Percentiles rank a stretch among this genome's conserved stretches.
These are phyloP conservation scores for Leucosporidium scottii DNA, from an alignment of 768 basidiomycete species.

Conservation along the genomic window DNA sequence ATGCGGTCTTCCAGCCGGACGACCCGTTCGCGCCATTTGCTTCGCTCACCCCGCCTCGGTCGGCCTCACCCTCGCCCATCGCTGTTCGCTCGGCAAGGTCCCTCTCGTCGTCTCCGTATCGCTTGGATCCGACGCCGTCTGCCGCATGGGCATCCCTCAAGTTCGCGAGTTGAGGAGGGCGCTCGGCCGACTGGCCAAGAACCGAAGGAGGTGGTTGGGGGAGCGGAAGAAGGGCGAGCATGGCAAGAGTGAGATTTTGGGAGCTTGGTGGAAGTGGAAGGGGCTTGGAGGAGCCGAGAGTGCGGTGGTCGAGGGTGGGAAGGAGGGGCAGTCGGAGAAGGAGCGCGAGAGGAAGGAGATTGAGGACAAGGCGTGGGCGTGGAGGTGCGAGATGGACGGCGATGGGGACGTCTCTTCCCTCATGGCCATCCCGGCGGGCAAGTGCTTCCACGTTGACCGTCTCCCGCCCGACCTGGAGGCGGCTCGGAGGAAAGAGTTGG, in stretches of 20 bases:
- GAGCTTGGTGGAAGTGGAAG: conserved; percentile 16
- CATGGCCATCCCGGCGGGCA: conserved; percentile 20
- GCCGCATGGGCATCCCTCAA: conserved; percentile 23
- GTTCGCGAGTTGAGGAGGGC: conserved; percentile 17
- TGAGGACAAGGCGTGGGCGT: conserved; percentile 18
- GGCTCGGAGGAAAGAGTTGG: not conserved
- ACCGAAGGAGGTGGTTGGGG: not conserved
- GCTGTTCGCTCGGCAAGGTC: conserved; percentile 3
- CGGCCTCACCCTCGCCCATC: conserved; percentile 12
- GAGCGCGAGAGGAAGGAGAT: not conserved
- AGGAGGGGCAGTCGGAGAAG: not conserved
- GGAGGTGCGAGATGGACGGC: conserved; percentile 9
- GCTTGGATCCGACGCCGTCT: conserved; percentile 17
- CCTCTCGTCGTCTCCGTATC: conserved; percentile 28
- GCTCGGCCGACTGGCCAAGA: conserved; percentile 18
- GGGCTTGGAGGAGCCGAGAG: not conserved
- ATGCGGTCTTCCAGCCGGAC: conserved; percentile 5
- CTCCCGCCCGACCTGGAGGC: not conserved
- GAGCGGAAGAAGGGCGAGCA: not conserved
- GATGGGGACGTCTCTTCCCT: not conserved
- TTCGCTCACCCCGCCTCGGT: conserved; percentile 31
- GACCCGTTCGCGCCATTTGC: conserved; percentile 14
- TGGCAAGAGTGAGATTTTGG: not conserved
- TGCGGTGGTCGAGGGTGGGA: not conserved
- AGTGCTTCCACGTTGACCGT: conserved; percentile 12